Evolutionary conservation across 2,329 filamentous ascomycete species (phyloP).

Genomic region (Neurospora crassa): DNA sequence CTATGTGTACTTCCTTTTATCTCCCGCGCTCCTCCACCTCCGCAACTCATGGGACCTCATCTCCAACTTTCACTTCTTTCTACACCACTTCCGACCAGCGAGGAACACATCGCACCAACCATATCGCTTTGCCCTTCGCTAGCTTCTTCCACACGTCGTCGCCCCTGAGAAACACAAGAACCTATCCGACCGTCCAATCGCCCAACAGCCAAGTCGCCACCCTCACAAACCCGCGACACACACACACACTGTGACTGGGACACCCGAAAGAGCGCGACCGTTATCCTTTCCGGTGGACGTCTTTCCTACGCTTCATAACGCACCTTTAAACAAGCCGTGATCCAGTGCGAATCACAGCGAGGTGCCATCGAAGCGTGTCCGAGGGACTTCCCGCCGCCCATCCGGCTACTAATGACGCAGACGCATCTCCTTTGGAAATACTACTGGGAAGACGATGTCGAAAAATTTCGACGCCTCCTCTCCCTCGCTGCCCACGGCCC

Average conservation of each 20-base stretch:
- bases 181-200: neutral
- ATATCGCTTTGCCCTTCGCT: neutral
- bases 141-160: neutral
- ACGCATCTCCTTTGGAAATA: conserved; percentile 95
- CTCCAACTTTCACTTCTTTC: neutral
- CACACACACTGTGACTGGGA: conserved; percentile 5
- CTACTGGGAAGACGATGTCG: conserved; percentile 96
- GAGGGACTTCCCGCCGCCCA: conserved; percentile 35
- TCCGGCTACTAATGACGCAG: conserved; percentile 62
- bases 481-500: conserved; percentile 55
- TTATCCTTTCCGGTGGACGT: conserved; percentile 13
- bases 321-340: conserved; percentile 91
- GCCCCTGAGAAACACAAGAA: neutral
- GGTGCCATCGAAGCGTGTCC: conserved; percentile 44
- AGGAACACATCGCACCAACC: neutral
- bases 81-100: neutral
- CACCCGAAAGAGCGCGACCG: neutral
- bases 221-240: conserved; percentile 9
- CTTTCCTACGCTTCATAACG: conserved; percentile 28
- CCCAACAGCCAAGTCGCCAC: conserved; percentile 10
- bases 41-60: neutral
- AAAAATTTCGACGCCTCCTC: conserved; percentile 83
- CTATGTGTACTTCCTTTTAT: neutral
- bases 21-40: neutral
- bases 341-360: conserved; percentile 78